Evolutionary conservation across 345 rosid genomes (phyloP), one percentile per base, ranked within the genome.

Genomic region (Mangifera indica): DNA sequence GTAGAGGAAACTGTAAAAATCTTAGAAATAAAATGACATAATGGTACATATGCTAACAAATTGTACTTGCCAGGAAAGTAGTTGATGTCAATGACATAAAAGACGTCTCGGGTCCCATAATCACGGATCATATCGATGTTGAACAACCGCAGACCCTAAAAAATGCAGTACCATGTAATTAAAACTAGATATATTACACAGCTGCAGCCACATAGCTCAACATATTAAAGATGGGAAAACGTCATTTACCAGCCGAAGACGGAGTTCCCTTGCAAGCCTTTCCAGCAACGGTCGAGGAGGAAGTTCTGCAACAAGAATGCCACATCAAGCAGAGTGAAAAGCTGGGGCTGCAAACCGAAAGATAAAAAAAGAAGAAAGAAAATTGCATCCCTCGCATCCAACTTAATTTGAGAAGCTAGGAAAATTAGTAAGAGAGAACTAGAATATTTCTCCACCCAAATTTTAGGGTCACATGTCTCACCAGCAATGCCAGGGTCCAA

Each of bases 81-180:
- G 81, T 93, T 93, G 78, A 91, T 93, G 88, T 93, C 96, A 25
- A 93, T 87, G 67, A 91, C 98, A 70, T 88, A 90, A 81, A 85
- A 93, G 66, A 77, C 69, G 37, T 93, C 92, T 77, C 72, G 86
- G 44, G 85, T 84, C 76, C 89, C 96, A 74, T 90, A 85, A 77
- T 90, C 93, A 42, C 96, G 85, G 53, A 93, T 91, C 88, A 93
- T 86, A 67, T 93, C 97, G 74, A 93, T 85, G 84, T 91, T 93
- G 83, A 93, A 91, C 86, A 91, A 74, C 32, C 45, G 82, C 25
- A 93, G 91, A 66, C 94, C 98, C 98, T 93, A 57, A 11, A 76
- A 71, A 66, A 46, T 58, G 72, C 37, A 53, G 22, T 14, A 32
- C 6, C 67, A 4, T 48, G 26, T 24, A 56, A 51, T 52, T 66